Evolutionary conservation across 768 basidiomycete species (phyloP), one percentile per base, ranked within the genome.

Genomic region (Coprinopsis strossmayeri): DNA sequence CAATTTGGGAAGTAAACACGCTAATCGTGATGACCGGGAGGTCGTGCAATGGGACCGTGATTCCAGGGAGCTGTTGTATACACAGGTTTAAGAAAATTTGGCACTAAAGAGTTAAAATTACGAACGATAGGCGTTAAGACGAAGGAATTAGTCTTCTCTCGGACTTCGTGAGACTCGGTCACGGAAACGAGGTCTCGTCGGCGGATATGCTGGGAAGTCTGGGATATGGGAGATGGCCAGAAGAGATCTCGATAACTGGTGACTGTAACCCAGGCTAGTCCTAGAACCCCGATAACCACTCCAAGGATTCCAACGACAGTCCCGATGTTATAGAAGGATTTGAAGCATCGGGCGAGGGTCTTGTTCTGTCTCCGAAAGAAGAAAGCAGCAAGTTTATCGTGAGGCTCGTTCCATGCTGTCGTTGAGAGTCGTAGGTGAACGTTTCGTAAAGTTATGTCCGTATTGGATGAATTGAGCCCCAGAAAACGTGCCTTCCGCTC

Each of bases 21-120:
- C 83, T 74, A 4, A 77, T 26, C 5, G 91, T 55, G 41, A 92
- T 77, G 13, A 82, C 54, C 3, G 85, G 85, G 1, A 88, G 59
- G 58, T 93, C 82, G 21, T 66, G 64, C n/a, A 89, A 57, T 1
- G 91, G 91, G 1, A 87, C 78, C 1, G 88, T 94, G 5, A 91
- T 52, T 1, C 91, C 91, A 18, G 91, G 91, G 30, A 94, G 81
- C 89, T 91, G 26, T 32, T 18, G 24, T 18, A 11, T 46, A 48
- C 12, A 23, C 15, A 10, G 13, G 3, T 23, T 41, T 15, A 11
- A 43, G 13, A 20, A 24, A 21, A 32, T 18, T 18, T 9, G 25
- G 32, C 28, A 39, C 20, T 15, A 28, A 20, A 40, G 44, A 21
- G 3, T 23, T 9, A 17, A n/a, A 34, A 23, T 7, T 17, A 44